Evolutionary conservation across 1,284 basidiomycete genomes (phyloP), one percentile per base, ranked within the genome.

Genomic region (Ganoderma lucidum): DNA sequence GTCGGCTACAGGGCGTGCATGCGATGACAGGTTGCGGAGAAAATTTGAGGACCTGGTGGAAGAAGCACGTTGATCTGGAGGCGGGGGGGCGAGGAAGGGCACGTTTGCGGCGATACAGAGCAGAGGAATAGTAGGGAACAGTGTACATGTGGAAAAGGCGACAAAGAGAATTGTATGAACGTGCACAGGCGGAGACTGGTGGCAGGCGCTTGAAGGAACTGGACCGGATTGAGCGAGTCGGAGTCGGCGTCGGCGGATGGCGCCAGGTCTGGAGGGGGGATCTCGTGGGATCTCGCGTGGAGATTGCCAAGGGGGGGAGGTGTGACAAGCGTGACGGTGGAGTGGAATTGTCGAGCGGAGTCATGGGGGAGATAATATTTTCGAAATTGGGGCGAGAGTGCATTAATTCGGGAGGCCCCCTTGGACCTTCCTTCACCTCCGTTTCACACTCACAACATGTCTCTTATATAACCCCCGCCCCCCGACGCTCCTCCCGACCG

Each of bases 311-410:
- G 62, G 64, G 65, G 60, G 67, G 66, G 62, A 67, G 66, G 65
- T 48, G 71, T 70, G 67, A 70, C 69, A 53, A n/a, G 35, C 14
- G 71, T 73, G 48, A 73, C 69, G 71, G 67, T 71, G 71, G 67
- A 62, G 65, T 66, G 63, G 67, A 65, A 70, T 41, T 64, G 62
- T 64, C 63, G 69, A 62, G 64, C 28, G 65, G 69, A 72, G 69
- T 74, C 71, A 72, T 74, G 69, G 69, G 71, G 72, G 70, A 35
- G 68, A 45, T 60, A 65, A 67, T 69, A 69, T 74, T 74, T 67
- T 65, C 63, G 70, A 60, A 68, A 30, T n/a, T 56, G 32, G 30
- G 61, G 41, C 39, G 3, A 51, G n/a, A n/a, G 19, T 51, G 8
- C 23, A 35, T 23, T 60, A 45, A 67, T 65, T 61, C 65, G 61